These are phyloP conservation scores for Darksidea phi DNA, from an alignment of 495 filamentous ascomycete genomes.

Conservation along the genomic window DNA sequence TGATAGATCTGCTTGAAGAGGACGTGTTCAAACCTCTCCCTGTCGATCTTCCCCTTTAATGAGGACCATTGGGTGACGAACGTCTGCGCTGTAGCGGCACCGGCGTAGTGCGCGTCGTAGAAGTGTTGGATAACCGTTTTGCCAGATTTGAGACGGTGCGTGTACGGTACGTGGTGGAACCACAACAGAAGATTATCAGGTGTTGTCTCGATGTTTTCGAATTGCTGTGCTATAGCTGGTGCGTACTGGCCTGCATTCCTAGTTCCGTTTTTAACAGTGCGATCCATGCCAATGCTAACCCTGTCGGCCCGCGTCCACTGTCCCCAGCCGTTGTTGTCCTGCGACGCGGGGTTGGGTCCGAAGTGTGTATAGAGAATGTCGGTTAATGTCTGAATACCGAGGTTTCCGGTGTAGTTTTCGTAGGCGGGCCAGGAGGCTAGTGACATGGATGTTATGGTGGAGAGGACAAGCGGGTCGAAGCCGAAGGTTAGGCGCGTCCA, in stretches of 20 bases:
- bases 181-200: constrained; percentile 69
- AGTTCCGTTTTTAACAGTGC: constrained; percentile 66
- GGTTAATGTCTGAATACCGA: constrained; percentile 68
- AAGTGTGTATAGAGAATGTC: constrained; percentile 67
- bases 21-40: constrained; percentile 60
- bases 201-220: constrained; percentile 61
- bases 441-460: constrained; percentile 61
- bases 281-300: constrained; percentile 67
- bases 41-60: constrained; percentile 57
- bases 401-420: constrained; percentile 68
- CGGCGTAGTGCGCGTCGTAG: constrained; percentile 68
- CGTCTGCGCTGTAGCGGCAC: constrained; percentile 58
- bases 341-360: constrained; percentile 64
- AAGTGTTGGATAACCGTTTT: constrained; percentile 76
- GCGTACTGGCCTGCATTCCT: constrained; percentile 67
- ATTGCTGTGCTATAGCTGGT: constrained; percentile 54
- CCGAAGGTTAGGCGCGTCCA: constrained; percentile 69
- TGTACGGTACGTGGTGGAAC: constrained; percentile 76
- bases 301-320: constrained; percentile 69
- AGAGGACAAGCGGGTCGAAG: constrained; percentile 51
- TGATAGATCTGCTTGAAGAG: constrained; percentile 60
- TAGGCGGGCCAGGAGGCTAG: constrained; percentile 71
- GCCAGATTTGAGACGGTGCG: constrained; percentile 60
- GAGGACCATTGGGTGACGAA: constrained; percentile 57
- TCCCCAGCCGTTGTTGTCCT: constrained; percentile 69